A percentile compares a stretch with the other conserved stretches of the same genome.
Conservation (phyloP, 2,329 filamentous ascomycete genomes). For the Curvularia lunata region DNA sequence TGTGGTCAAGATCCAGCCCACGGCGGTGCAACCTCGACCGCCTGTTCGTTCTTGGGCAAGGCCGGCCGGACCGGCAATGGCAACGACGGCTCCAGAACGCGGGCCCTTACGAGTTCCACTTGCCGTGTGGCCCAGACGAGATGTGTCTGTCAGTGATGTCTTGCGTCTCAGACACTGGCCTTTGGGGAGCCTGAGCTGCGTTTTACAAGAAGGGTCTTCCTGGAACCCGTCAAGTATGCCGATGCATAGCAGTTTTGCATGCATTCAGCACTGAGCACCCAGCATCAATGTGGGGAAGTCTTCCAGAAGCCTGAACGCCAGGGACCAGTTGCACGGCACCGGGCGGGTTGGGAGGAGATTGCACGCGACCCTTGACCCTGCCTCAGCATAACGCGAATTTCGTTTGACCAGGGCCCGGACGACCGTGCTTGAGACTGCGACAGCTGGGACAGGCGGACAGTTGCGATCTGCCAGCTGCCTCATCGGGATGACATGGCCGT, state of each 20-base stretch:
- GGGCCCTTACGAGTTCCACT: slow-evolving; percentile 40
- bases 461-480: slow-evolving; percentile 38
- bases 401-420: slow-evolving; percentile 27
- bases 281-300: slow-evolving; percentile 41
- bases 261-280: slow-evolving; percentile 28
- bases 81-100: slow-evolving; percentile 41
- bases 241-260: slow-evolving; percentile 29
- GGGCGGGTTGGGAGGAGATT: slow-evolving; percentile 28
- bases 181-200: slow-evolving; percentile 29
- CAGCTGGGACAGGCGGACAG: slow-evolving; percentile 29
- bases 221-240: slow-evolving; percentile 30
- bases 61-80: slow-evolving; percentile 24
- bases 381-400: slow-evolving; percentile 43
- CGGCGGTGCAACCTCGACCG: slow-evolving; percentile 31
- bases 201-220: slow-evolving; percentile 26
- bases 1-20: slow-evolving; percentile 13
- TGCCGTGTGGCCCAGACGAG: slow-evolving; percentile 41
- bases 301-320: slow-evolving; percentile 37
- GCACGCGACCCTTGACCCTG: slow-evolving; percentile 32
- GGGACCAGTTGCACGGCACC: slow-evolving; percentile 41
- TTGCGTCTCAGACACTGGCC: slow-evolving; percentile 15
- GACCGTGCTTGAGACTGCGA: slow-evolving; percentile 35
- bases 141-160: slow-evolving; percentile 27
- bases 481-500: slow-evolving; percentile 31
- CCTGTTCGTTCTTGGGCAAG: slow-evolving; percentile 18